These are phyloP conservation scores for Daldinia sp. DNA, from an alignment of 2,329 filamentous ascomycete genomes.

Conservation along the genomic window DNA sequence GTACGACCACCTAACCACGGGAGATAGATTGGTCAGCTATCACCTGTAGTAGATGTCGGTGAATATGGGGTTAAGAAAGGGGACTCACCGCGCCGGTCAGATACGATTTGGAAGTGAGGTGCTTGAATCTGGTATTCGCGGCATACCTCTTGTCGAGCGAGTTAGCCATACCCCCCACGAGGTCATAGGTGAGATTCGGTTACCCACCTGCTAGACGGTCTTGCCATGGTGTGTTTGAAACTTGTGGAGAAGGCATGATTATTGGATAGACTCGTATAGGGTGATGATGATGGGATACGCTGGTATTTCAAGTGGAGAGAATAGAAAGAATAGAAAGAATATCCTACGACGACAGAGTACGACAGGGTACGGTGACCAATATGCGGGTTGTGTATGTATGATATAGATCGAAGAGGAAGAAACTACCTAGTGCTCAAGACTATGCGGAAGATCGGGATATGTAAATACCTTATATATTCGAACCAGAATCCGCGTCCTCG, in stretches of 20 bases:
- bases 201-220: conserved; percentile 63
- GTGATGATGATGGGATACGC: conserved; percentile 12
- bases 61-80: not conserved
- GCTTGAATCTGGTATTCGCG: conserved; percentile 59
- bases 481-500: conserved; percentile 24
- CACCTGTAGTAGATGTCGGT: not conserved
- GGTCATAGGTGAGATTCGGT: conserved; percentile 6
- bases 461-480: conserved; percentile 35
- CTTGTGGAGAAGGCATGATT: conserved; percentile 42
- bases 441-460: conserved; percentile 21
- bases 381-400: conserved; percentile 17
- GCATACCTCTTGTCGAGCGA: conserved; percentile 61
- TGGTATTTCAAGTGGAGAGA: conserved; percentile 13
- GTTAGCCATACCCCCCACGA: conserved; percentile 22
- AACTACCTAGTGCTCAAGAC: conserved; percentile 10
- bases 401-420: conserved; percentile 20
- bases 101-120: conserved; percentile 75
- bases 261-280: conserved; percentile 13
- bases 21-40: conserved; percentile 20
- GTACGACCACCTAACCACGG: conserved; percentile 76
- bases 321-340: no score
- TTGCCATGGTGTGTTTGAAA: conserved; percentile 57
- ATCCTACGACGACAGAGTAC: not conserved
- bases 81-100: conserved; percentile 73
- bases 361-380: not conserved